Percentiles rank a stretch among this genome's conserved stretches.
Conservation (phyloP, 345 rosid species). For the Rhizophora mangle region DNA sequence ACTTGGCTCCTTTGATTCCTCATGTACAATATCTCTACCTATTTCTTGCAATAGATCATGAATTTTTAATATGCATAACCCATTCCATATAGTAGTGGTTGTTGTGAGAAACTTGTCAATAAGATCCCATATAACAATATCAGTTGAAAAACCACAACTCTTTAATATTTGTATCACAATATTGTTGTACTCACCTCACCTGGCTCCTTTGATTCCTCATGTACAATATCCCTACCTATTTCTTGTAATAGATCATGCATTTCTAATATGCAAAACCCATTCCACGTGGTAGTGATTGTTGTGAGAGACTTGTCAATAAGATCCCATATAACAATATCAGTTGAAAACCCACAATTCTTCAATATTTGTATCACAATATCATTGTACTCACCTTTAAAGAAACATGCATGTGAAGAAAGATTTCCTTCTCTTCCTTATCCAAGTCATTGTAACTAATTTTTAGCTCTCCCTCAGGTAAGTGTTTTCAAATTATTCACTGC, state of each 20-base stretch:
- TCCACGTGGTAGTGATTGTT: neutral
- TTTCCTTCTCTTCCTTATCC: neutral
- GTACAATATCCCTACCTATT: neutral
- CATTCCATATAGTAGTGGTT: neutral
- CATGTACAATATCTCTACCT: neutral
- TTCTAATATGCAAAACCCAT: neutral
- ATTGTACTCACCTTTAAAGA: neutral
- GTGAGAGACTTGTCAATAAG: conserved; percentile 7
- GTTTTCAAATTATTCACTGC: neutral
- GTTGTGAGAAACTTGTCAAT: conserved; percentile 5
- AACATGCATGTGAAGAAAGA: conserved; percentile 8
- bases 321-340: conserved; percentile 2
- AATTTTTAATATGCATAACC: neutral
- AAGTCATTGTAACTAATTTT: conserved; percentile 5
- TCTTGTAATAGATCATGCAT: conserved; percentile 9
- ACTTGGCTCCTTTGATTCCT: too few species aligned
- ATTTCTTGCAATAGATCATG: conserved; percentile 7
- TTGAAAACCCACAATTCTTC: conserved; percentile 1
- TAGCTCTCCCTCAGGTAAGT: neutral
- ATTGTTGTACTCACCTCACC: neutral
- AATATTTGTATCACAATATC: neutral
- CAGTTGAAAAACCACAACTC: conserved; percentile 3
- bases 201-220: too few species aligned
- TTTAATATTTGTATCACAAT: neutral
- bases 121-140: conserved; percentile 6